Conservation (phyloP, 768 basidiomycete species). For the Strobilomyces confusus region DNA sequence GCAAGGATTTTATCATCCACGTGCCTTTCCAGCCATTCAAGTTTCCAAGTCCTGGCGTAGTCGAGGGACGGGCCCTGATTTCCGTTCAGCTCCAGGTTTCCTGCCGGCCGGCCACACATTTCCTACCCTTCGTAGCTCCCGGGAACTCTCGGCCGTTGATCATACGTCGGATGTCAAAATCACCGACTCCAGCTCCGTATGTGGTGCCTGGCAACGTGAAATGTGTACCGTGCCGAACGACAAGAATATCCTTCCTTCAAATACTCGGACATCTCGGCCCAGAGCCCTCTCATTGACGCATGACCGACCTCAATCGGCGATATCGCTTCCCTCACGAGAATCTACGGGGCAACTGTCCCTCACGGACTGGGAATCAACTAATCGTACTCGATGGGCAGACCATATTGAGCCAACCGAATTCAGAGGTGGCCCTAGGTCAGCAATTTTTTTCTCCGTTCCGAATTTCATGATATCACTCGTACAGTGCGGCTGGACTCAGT, state of each 20-base stretch:
- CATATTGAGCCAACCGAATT: conserved; percentile 12
- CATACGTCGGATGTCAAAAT: background rate
- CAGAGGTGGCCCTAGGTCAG: conserved; percentile 15
- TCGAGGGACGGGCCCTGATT: conserved; percentile 3
- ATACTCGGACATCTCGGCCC: conserved; percentile 17
- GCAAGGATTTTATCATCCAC: conserved; percentile 13
- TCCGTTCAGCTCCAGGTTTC: conserved; percentile 15
- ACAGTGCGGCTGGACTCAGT: conserved; percentile 11
- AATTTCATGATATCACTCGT: conserved; percentile 5
- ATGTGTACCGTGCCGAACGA: background rate
- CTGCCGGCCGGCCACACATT: conserved; percentile 17
- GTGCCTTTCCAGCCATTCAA: conserved; percentile 5
- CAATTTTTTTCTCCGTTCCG: background rate
- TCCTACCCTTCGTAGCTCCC: conserved; percentile 6
- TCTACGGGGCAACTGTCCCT: conserved; percentile 28
- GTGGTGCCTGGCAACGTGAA: conserved; percentile 17
- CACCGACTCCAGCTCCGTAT: background rate
- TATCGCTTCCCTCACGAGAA: conserved; percentile 22
- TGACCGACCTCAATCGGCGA: conserved; percentile 15
- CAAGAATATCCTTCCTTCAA: conserved; percentile 1
- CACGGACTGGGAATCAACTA: conserved; percentile 24
- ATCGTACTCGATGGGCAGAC: conserved; percentile 21
- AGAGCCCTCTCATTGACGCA: conserved; percentile 31
- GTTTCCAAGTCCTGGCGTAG: conserved; percentile 19
- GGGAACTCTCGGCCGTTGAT: background rate